These are phyloP conservation scores for Colletotrichum theobromicola DNA, from an alignment of 2,329 filamentous ascomycete species.

Conservation along the genomic window DNA sequence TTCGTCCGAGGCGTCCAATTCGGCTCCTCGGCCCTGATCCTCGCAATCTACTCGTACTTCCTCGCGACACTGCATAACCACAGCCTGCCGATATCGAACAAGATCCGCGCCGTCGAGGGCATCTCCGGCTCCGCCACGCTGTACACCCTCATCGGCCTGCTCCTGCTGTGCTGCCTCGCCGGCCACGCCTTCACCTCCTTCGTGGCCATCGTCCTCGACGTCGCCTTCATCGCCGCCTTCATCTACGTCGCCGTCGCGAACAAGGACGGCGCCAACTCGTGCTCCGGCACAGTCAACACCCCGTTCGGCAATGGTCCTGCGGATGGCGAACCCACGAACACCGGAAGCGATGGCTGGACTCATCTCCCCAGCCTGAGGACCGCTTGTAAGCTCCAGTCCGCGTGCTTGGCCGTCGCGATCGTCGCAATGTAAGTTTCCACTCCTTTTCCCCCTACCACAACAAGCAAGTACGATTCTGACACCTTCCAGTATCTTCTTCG, in stretches of 20 bases:
- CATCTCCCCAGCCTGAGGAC: conserved; percentile 50
- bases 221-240: conserved; percentile 78
- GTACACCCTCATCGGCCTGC: conserved; percentile 74
- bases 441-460: neutral
- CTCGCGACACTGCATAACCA: conserved; percentile 74
- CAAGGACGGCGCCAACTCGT: conserved; percentile 69
- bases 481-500: conserved; percentile 69
- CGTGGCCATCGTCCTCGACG: conserved; percentile 76
- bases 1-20: conserved; percentile 78
- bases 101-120: conserved; percentile 76
- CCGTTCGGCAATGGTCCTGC: conserved; percentile 71
- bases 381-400: conserved; percentile 79
- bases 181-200: conserved; percentile 76
- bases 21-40: conserved; percentile 72
- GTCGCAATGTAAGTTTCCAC: conserved; percentile 67
- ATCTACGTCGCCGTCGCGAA: conserved; percentile 83
- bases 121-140: conserved; percentile 77
- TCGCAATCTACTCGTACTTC: conserved; percentile 86
- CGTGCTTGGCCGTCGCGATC: conserved; percentile 78
- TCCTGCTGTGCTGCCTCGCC: conserved; percentile 81
- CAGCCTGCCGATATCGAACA: conserved; percentile 64
- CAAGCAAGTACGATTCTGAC: neutral
- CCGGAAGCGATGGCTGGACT: conserved; percentile 54
- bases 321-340: conserved; percentile 49
- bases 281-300: conserved; percentile 65